Evolutionary conservation across 2,329 filamentous ascomycete species (phyloP).

Genomic region (Stagonosporopsis chrysanthemi): DNA sequence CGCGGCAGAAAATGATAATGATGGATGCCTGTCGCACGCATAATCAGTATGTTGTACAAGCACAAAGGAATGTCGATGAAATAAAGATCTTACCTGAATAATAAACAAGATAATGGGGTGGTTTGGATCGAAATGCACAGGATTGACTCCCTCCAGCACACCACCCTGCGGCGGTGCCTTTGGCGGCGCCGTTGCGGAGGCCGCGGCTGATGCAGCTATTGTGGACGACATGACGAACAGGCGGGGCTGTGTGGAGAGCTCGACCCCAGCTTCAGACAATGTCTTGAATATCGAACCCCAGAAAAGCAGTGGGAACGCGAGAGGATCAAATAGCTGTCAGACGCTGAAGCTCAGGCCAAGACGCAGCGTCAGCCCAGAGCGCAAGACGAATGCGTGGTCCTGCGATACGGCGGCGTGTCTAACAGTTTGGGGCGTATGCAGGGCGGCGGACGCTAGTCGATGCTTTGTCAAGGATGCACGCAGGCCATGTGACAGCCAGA

Average conservation of each 20-base stretch:
- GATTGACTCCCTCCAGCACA: slow-evolving; percentile 74
- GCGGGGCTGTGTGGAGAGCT: slow-evolving; percentile 8
- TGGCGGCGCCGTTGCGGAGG: slow-evolving; percentile 26
- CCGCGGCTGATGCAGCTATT: slow-evolving; percentile 25
- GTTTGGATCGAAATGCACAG: slow-evolving; percentile 70
- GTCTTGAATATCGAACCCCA: neutral
- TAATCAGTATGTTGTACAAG: slow-evolving; percentile 6
- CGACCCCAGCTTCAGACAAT: slow-evolving; percentile 7
- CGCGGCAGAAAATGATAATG: slow-evolving; percentile 76
- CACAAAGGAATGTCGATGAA: neutral
- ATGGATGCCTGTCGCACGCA: slow-evolving; percentile 65
- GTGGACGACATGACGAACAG: slow-evolving; percentile 36
- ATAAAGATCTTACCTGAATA: slow-evolving; percentile 64
- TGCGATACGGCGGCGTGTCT: slow-evolving; percentile 11
- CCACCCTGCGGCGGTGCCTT: slow-evolving; percentile 65
- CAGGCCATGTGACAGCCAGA: slow-evolving; percentile 19
- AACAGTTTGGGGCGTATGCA: slow-evolving; percentile 16
- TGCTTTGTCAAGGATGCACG: slow-evolving; percentile 15
- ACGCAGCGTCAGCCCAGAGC: slow-evolving; percentile 17
- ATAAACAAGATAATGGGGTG: slow-evolving; percentile 80
- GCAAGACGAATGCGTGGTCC: slow-evolving; percentile 10
- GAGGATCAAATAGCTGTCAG: slow-evolving; percentile 18
- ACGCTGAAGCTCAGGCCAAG: slow-evolving; percentile 6
- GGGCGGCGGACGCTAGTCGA: slow-evolving; percentile 17
- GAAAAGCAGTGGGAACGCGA: slow-evolving; percentile 2